Base-by-base conservation (phyloP, 148 eudicot genomes). In the Euryodendron excelsum region DNA sequence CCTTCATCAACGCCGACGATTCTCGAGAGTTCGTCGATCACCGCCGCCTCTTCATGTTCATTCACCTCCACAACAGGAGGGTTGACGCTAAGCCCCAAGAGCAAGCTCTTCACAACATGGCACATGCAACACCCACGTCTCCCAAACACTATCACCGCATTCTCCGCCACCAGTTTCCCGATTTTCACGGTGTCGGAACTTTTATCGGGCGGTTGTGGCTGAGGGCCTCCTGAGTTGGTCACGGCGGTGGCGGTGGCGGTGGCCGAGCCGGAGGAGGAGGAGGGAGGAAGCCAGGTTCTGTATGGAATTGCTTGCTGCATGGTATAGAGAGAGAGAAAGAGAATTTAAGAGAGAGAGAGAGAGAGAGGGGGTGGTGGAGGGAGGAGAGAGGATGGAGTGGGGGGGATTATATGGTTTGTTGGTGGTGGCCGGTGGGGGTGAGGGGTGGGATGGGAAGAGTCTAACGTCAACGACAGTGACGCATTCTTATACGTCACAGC, bases 81-180 rank as follows among this genome's bases (percentile, higher is more conserved):
- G 53, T 92, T 92, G 3, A 86, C 98, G 7, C 98, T 97, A 3
- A 85, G 82, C 3, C 91, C 91, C 6, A 90, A 73, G 8, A 94
- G 79, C 72, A 94, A 64, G 15, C 77, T 87, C 81, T 90, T 86
- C 45, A 87, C 90, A 23, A 92, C 97, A 67, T 92, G 93, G 84
- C 91, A 85, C 98, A 94, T 89, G 79, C 97, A 94, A 69, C 98
- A 94, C 47, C 98, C 97, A 1, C 76, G 80, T 30, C 79, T 76
- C 14, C 89, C 97, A 2, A 94, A 80, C 33, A 94, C 91, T 9
- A 94, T 84, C 61, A 92, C 83, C 21, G 93, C 86, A 36, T 94
- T 94, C 45, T 92, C 94, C 68, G 86, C 73, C 76, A 88, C 91
- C 28, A 90, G 14, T 52, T 74, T 80, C n/a, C n/a, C n/a, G n/a